Evolutionary conservation across 1,284 basidiomycete genomes (phyloP), one percentile per base, ranked within the genome.

Genomic region (Mycena sp.): DNA sequence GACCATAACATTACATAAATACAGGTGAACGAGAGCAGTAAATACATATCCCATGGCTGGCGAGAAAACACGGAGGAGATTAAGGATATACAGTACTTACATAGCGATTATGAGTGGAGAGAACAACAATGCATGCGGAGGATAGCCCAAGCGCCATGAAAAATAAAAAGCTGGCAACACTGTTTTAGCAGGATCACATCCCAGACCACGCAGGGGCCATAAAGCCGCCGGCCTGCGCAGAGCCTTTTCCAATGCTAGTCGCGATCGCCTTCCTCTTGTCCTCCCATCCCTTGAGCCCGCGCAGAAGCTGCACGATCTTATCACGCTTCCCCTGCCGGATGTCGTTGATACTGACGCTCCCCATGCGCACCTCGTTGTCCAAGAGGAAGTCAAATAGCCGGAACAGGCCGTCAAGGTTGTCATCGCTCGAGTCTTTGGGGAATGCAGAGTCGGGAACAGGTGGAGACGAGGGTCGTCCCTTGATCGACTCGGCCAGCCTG

Each of bases 281-380:
- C 74, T 93, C 90, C 92, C 92, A 94, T 0, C 76, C 75, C 75
- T 86, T 89, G 69, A 96, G 77, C 56, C 92, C 90, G 68, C 85
- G 87, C 69, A 97, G 75, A 26, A 97, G 79, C 73, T 93, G 88
- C 9, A 90, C 71, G 67, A 96, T 87, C 79, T 93, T 94, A 44
- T 90, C 89, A 43, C 86, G 81, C 74, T 91, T 92, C 40, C 92
- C 93, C 64, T 87, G 85, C 56, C 92, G 83, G 45, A 98, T 83
- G 76, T 97, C 95, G 73, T 96, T 96, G 78, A 97, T 95, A 71
- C 92, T 95, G 32, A 96, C 90, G 65, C 85, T 88, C 11, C 91
- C 94, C 81, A 95, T 92, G 78, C 92, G 92, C 61, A 96, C 88
- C 58, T 94, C 93, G 66, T 93, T 92, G 71, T 95, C 94, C 43